phyloP scores from a whole-genome alignment of 331 rosid genomes.

The Acacia concinna region DNA sequence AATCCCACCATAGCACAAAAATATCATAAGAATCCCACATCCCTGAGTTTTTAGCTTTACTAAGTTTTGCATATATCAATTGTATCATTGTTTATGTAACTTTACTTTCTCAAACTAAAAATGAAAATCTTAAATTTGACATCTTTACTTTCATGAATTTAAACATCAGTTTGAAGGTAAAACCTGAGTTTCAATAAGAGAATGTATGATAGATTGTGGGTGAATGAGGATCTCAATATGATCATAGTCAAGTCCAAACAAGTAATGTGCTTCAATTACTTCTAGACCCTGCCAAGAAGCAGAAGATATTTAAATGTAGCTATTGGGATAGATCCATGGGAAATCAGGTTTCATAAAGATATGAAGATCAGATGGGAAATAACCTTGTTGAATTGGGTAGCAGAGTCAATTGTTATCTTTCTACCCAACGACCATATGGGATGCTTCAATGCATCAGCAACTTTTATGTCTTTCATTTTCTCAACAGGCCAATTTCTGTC shows the following conservation, averaged over 20 bases:
- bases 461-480: slow-evolving; percentile 77
- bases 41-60: neutral
- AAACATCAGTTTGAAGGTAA: neutral
- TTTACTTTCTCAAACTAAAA: neutral
- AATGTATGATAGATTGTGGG: slow-evolving; percentile 92
- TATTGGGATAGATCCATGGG: neutral
- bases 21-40: neutral
- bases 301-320: neutral
- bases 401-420: slow-evolving; percentile 89
- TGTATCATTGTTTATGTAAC: neutral
- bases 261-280: slow-evolving; percentile 96
- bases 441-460: slow-evolving; percentile 88
- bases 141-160: neutral
- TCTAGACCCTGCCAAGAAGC: slow-evolving; percentile 70
- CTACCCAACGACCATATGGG: slow-evolving; percentile 96
- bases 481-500: slow-evolving; percentile 88
- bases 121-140: neutral
- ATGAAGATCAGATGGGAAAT: neutral
- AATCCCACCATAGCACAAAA: neutral
- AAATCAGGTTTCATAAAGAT: neutral
- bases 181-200: slow-evolving; percentile 96
- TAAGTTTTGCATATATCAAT: neutral
- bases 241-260: slow-evolving; percentile 87
- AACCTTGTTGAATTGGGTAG: slow-evolving; percentile 95
- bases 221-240: slow-evolving; percentile 85